Conservation (phyloP, 2,329 filamentous ascomycete species). For the Apiospora koreana region DNA sequence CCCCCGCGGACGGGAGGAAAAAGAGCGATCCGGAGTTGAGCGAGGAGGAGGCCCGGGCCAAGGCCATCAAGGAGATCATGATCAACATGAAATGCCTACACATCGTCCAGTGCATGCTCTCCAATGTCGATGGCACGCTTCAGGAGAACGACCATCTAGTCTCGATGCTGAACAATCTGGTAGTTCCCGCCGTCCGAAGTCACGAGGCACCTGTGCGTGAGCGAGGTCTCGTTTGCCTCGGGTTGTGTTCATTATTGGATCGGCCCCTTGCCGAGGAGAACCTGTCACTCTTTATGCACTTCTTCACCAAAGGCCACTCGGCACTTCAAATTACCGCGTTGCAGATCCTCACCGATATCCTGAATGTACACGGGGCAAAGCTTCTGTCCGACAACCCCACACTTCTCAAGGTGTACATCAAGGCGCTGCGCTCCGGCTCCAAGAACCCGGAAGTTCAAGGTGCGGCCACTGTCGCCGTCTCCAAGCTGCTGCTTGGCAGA, state of each 20-base stretch:
- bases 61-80: constrained; percentile 86
- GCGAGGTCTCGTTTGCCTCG: constrained; percentile 83
- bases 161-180: constrained; percentile 95
- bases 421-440: constrained; percentile 72
- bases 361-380: constrained; percentile 84
- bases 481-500: constrained; percentile 81
- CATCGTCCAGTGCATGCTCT: constrained; percentile 95
- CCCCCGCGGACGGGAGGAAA: constrained; percentile 47
- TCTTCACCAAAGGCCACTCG: constrained; percentile 90
- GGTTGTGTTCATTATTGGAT: constrained; percentile 87
- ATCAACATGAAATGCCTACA: constrained; percentile 98
- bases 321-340: constrained; percentile 86
- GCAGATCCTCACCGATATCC: constrained; percentile 89
- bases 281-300: constrained; percentile 89
- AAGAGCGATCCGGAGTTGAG: constrained; percentile 45
- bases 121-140: constrained; percentile 85
- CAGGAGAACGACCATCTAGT: constrained; percentile 91
- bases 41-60: constrained; percentile 68
- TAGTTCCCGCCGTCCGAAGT: constrained; percentile 91
- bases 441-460: constrained; percentile 76
- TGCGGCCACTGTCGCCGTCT: constrained; percentile 76
- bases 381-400: constrained; percentile 68
- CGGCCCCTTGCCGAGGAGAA: constrained; percentile 92
- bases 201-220: constrained; percentile 93
- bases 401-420: constrained; percentile 82